Evolutionary conservation across 805 yeast genomes (phyloP), one percentile per base, ranked within the genome.

Genomic region (Barnettozyma wickerhamii): DNA sequence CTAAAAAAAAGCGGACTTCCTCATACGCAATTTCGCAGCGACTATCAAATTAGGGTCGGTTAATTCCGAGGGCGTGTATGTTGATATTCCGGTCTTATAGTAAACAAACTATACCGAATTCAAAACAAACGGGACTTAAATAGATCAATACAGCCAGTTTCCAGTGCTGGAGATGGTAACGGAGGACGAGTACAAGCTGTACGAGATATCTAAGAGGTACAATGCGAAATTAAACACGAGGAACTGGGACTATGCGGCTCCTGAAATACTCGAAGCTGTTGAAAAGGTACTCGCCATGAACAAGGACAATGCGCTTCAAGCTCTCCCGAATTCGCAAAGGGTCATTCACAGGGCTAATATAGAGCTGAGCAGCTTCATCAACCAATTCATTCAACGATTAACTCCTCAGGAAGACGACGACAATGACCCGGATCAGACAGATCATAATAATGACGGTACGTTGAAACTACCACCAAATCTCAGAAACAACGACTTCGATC

Each of bases 161-260:
- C n/a, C n/a, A n/a, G n/a, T n/a, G n/a, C n/a, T n/a, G n/a, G n/a
- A n/a, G n/a, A n/a, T n/a, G n/a, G n/a, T n/a, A n/a, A 32, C 28
- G 33, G 4, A 31, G 10, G 51, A 54, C 27, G 48, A 50, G 9
- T 29, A 40, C 17, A 45, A 41, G 6, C 33, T 55, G 17, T 27
- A 38, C 10, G 41, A 31, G 31, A 47, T 55, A 12, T 37, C 56
- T 14, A 55, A 51, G 38, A 42, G 38, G 27, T 53, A 52, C 35
- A 36, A 40, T 12, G 32, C 29, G 7, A 38, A 31, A 0, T 17
- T 39, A 5, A 42, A 14, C 5, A 12, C 50, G 6, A 46, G 43
- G n/a, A 14, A 41, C 2, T 55, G 58, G 58, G 45, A 42, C 10
- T 21, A 7, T 6, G 51, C 53, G 2, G 4, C 45, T 1, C 37